Evolutionary conservation across 495 filamentous ascomycete genomes (phyloP).

Genomic region (Pyrenula aspistea): DNA sequence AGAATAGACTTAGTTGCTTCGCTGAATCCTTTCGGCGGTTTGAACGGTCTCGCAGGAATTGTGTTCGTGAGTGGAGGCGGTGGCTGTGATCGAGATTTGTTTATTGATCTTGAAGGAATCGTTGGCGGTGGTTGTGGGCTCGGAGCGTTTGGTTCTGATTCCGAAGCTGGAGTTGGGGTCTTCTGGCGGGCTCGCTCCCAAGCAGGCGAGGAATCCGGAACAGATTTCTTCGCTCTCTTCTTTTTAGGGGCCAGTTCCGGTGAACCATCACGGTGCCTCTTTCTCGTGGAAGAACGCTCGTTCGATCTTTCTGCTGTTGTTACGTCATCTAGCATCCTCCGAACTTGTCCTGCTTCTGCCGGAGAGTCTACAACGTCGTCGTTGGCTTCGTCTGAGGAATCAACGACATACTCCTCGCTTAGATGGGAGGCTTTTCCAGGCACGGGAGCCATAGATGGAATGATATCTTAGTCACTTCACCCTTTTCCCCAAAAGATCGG

Average conservation of each 20-base stretch:
- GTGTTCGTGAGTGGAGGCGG: neutral
- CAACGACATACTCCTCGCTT: conserved; percentile 4
- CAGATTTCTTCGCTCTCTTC: neutral
- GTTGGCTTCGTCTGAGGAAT: conserved; percentile 1
- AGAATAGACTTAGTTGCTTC: conserved; percentile 5
- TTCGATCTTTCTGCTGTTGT: too few species aligned
- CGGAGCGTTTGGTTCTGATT: neutral
- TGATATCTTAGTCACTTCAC: too few species aligned
- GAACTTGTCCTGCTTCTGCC: too few species aligned
- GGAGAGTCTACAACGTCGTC: neutral
- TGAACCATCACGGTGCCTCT: neutral
- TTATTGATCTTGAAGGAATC: neutral
- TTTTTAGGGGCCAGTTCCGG: neutral
- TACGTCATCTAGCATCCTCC: too few species aligned
- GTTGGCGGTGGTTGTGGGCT: too few species aligned
- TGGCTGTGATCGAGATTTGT: neutral
- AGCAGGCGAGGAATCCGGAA: too few species aligned
- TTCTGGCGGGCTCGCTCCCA: too few species aligned
- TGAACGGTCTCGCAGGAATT: conserved; percentile 4
- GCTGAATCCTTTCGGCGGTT: conserved; percentile 28
- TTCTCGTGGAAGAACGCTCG: too few species aligned
- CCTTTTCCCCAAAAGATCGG: too few species aligned
- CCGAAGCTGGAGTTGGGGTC: neutral
- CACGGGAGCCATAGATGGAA: too few species aligned
- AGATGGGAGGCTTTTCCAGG: neutral